Base-by-base conservation (phyloP, 768 basidiomycete genomes). In the Coprinellus micaceus region DNA sequence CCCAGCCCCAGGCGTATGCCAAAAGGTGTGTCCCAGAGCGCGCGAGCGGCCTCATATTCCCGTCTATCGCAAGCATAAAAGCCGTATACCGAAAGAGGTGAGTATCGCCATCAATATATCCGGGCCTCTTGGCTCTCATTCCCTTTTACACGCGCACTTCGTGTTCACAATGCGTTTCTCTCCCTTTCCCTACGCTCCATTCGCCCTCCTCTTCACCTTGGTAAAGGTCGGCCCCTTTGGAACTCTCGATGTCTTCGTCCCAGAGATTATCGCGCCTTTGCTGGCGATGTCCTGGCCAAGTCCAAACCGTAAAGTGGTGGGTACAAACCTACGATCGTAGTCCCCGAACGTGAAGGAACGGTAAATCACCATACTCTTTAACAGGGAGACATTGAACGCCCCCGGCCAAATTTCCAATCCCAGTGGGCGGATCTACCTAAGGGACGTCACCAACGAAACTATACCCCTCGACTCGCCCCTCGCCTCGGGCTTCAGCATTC, bases 351-450 rank as follows among this genome's bases (percentile, higher is more conserved):
- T n/a, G n/a, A n/a, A n/a, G n/a, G n/a, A n/a, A n/a, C n/a, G n/a
- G n/a, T n/a, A n/a, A n/a, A n/a, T n/a, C 25, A 57, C 41, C 45
- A 22, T 48, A 52, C n/a, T n/a, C 44, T 21, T 51, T 30, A 41
- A 2, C 57, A 77, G 76, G 76, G 67, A 77, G 58, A 68, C 67
- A n/a, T 61, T 72, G n/a, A 53, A 67, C 36, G 66, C 77, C 17
- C 78, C 78, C 4, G 57, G 48, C 37, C 61, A 71, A 17, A 78
- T 80, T 62, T 78, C 77, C 28, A 79, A 80, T 68, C 61, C 55
- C n/a, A 52, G 63, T 22, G 77, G 74, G n/a, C 66, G 61, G 54
- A 70, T 80, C 52, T 62, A 76, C 30, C 69, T 80, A 44, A 67
- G 69, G 39, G 68, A 49, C 28, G 22, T 28, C 37, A 50, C 46